Percentiles rank a stretch among this genome's conserved stretches.
These are phyloP conservation scores for Auxenochlorella pyrenoidosa DNA, from an alignment of 139 green algal species.

Conservation along the genomic window DNA sequence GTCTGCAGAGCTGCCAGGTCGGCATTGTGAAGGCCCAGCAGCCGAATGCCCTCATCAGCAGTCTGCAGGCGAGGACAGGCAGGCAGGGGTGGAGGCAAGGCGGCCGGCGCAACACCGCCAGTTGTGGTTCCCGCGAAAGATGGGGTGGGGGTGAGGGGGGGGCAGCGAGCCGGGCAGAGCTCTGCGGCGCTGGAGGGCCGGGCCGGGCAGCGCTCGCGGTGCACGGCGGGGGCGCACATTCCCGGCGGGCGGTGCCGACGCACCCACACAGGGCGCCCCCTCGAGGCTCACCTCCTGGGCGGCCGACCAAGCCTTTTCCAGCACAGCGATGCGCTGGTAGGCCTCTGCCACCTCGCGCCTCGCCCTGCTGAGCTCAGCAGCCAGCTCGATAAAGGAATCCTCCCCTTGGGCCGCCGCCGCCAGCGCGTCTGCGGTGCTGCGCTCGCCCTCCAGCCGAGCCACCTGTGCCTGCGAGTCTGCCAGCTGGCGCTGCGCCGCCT, in stretches of 20 bases:
- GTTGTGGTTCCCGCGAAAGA: too few species aligned
- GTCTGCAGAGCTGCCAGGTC: constrained; percentile 18
- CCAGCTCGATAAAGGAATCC: neutral
- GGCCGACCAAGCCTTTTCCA: constrained; percentile 4
- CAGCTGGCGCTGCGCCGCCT: neutral
- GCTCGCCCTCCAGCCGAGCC: neutral
- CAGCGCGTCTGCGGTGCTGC: neutral
- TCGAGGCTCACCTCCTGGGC: constrained; percentile 15
- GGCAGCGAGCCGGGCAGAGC: too few species aligned
- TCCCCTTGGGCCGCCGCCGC: too few species aligned
- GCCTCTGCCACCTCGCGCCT: neutral
- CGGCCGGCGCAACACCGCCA: too few species aligned
- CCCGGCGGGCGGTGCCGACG: too few species aligned
- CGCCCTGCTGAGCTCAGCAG: neutral
- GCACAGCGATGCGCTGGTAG: neutral
- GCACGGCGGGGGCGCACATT: too few species aligned
- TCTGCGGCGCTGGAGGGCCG: too few species aligned
- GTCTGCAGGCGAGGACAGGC: neutral
- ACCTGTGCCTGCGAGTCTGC: neutral
- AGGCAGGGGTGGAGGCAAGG: too few species aligned
- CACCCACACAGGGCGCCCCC: neutral
- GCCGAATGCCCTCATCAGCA: constrained; percentile 6
- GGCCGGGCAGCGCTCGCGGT: too few species aligned
- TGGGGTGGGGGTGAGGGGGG: too few species aligned
- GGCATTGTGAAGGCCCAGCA: constrained; percentile 20